phyloP scores from a whole-genome alignment of 495 filamentous ascomycete species.

The Lentithecium fluviatile region DNA sequence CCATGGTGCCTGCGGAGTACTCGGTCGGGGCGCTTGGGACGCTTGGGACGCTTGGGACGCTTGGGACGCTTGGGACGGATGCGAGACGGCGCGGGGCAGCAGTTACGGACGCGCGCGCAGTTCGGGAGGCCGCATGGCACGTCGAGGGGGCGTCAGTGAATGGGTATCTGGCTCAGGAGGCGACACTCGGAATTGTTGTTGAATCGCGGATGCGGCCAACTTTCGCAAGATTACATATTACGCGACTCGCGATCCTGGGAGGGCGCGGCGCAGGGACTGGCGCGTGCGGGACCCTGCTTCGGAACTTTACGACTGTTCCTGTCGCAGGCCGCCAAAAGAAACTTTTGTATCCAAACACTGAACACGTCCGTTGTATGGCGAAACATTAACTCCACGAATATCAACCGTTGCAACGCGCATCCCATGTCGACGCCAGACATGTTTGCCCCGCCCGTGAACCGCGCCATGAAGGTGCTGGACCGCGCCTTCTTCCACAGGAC shows the following conservation, averaged over 20 bases:
- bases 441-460: conserved; percentile 82
- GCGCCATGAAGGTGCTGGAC: conserved; percentile 75
- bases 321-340: background rate
- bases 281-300: conserved; percentile 2
- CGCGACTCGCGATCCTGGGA: too few relatives aligned
- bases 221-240: background rate
- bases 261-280: background rate
- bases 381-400: conserved; percentile 1
- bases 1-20: conserved; percentile 56
- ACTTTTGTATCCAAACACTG: background rate
- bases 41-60: conserved; percentile 5
- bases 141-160: background rate
- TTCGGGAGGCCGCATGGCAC: conserved; percentile 33
- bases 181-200: conserved; percentile 5
- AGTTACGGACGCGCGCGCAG: conserved; percentile 5
- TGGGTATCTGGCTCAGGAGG: conserved; percentile 12
- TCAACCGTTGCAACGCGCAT: background rate
- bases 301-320: background rate
- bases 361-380: background rate
- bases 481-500: conserved; percentile 76
- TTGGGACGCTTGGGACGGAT: background rate
- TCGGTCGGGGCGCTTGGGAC: conserved; percentile 1
- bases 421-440: conserved; percentile 43
- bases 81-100: conserved; percentile 26
- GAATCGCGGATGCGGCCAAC: conserved; percentile 3